These are phyloP conservation scores for Tricholoma terreum DNA, from an alignment of 768 basidiomycete genomes.

Conservation along the genomic window DNA sequence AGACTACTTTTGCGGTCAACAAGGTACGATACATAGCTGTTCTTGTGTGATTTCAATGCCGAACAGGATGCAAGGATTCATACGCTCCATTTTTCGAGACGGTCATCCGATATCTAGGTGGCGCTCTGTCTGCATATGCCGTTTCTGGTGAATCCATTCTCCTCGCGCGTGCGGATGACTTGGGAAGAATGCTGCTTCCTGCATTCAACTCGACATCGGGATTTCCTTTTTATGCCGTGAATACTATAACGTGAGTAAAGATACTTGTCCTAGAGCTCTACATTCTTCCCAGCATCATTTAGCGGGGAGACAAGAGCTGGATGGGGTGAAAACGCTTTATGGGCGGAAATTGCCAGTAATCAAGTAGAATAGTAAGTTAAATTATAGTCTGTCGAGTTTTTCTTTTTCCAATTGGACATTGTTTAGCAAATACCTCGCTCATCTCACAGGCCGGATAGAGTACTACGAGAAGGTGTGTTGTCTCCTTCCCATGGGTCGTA, in stretches of 20 bases:
- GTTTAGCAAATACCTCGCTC: slow-evolving; percentile 71
- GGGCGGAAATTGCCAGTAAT: slow-evolving; percentile 48
- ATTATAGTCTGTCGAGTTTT: background rate
- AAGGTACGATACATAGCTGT: slow-evolving; percentile 24
- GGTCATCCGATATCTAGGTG: slow-evolving; percentile 81
- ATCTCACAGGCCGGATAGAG: slow-evolving; percentile 64
- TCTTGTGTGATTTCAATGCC: background rate
- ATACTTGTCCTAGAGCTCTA: slow-evolving; percentile 1
- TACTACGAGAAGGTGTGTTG: slow-evolving; percentile 47
- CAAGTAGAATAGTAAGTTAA: slow-evolving; percentile 60
- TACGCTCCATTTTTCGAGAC: slow-evolving; percentile 71
- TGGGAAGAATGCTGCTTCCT: slow-evolving; percentile 65
- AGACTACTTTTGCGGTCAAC: slow-evolving; percentile 42
- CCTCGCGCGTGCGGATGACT: slow-evolving; percentile 67
- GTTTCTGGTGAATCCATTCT: slow-evolving; percentile 63
- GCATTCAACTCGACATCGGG: slow-evolving; percentile 70
- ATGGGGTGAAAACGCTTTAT: slow-evolving; percentile 31
- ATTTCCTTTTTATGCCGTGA: slow-evolving; percentile 65
- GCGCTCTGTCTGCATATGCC: slow-evolving; percentile 76
- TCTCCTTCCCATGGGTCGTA: background rate
- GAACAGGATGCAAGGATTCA: slow-evolving; percentile 15
- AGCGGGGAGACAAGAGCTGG: slow-evolving; percentile 38
- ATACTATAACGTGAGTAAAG: slow-evolving; percentile 49
- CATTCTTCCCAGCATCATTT: background rate
- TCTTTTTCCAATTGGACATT: slow-evolving; percentile 5